Base-by-base conservation (phyloP, 2,329 filamentous ascomycete species). In the Alternaria triticimaculans region DNA sequence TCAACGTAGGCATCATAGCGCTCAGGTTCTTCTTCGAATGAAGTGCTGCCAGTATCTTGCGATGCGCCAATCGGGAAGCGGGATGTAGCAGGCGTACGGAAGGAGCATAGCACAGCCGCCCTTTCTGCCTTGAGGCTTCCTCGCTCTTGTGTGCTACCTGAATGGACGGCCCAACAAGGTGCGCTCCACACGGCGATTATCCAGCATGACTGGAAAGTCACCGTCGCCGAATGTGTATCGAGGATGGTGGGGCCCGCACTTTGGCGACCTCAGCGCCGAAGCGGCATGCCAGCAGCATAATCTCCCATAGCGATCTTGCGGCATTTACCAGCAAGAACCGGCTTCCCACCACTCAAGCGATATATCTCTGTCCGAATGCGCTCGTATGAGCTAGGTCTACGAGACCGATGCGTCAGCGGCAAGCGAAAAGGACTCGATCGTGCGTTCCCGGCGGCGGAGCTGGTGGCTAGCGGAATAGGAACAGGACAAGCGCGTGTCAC, bases 121-220 rank as follows among this genome's bases (percentile, higher is more conserved):
- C 33, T 55, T 45, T 37, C 55, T 20, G 25, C 15, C 26, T 11
- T 28, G 3, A 49, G 43, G 23, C 25, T 20, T 44, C 55, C 60
- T 54, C 41, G 41, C 48, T 58, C 60, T 53, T 58, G 8, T 21
- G 6, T 12, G 20, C 28, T 44, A 55, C 49, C 56, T 30, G 33
- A 26, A 44, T 55, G 30, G 56, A n/a, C 18, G 53, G 20, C 28
- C 46, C 54, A 62, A 45, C 54, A 58, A n/a, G 59, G 54, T 51
- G 46, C 46, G 45, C 20, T 51, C 26, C 11, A 37, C 28, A 11
- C 20, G 10, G 12, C 14, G 15, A 28, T 14, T 8, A 37, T 12
- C 9, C 30, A 53, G 30, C 20, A 23, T 53, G 20, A 23, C 26
- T 11, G 37, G 5, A 37, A 14, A 41, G 20, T 9, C 30, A 23